Conservation (phyloP, 2,329 filamentous ascomycete species). For the Pyrenophora seminiperda region DNA sequence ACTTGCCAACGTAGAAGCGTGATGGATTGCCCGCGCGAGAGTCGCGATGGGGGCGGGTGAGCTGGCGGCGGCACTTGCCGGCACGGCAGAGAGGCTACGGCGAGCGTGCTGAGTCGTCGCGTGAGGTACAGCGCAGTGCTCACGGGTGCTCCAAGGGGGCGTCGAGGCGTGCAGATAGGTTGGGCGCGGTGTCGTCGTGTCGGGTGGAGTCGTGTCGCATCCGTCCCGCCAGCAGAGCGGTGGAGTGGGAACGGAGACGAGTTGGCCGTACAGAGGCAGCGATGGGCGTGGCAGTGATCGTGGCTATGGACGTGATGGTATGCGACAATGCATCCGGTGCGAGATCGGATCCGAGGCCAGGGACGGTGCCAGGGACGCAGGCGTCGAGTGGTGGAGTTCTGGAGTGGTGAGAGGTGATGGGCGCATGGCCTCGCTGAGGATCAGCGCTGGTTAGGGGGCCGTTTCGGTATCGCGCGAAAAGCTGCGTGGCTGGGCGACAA, state of each 20-base stretch:
- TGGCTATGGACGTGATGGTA: conserved; percentile 28
- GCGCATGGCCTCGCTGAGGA: conserved; percentile 29
- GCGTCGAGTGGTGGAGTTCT: conserved; percentile 29
- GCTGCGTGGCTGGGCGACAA: conserved; percentile 30
- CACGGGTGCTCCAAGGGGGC: conserved; percentile 20
- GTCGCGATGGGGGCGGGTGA: conserved; percentile 28
- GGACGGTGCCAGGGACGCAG: conserved; percentile 34
- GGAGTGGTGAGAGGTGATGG: conserved; percentile 35
- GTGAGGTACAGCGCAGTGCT: conserved; percentile 32
- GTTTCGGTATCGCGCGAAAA: conserved; percentile 31
- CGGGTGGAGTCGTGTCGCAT: conserved; percentile 43
- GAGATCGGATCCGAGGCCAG: conserved; percentile 31
- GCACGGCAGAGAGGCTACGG: conserved; percentile 30
- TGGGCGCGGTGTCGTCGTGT: conserved; percentile 34
- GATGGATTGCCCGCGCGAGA: conserved; percentile 22
- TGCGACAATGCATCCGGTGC: conserved; percentile 37
- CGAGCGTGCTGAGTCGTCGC: conserved; percentile 18
- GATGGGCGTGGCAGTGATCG: conserved; percentile 29
- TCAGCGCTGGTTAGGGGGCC: conserved; percentile 28
- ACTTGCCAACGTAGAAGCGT: conserved; percentile 7
- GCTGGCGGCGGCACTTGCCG: conserved; percentile 34
- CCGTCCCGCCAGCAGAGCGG: conserved; percentile 36
- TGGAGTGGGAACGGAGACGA: conserved; percentile 23
- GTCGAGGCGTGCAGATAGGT: conserved; percentile 23
- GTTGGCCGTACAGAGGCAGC: conserved; percentile 23